These are phyloP conservation scores for Naganishia onofrii DNA, from an alignment of 768 basidiomycete species.

Conservation along the genomic window DNA sequence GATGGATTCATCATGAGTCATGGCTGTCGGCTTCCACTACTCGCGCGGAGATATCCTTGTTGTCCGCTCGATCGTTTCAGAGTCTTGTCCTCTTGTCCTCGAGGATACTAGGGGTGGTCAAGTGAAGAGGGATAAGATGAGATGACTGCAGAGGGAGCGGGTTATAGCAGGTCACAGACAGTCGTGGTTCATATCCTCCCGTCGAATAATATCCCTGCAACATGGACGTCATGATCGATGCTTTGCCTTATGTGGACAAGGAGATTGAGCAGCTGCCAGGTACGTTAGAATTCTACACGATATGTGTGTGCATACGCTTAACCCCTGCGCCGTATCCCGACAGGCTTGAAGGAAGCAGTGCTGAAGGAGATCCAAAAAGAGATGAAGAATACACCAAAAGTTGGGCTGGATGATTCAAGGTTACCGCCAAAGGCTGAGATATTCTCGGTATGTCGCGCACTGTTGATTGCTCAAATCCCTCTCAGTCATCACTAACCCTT, in stretches of 20 bases:
- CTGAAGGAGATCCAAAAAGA: slow-evolving; percentile 47
- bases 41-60: not conserved
- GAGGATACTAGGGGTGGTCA: no score
- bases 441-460: slow-evolving; percentile 41
- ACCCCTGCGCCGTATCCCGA: no score
- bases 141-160: not conserved
- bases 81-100: no score
- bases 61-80: not conserved
- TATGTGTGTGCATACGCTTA: no score
- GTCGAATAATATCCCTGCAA: not conserved
- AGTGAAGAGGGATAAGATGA: no score
- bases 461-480: not conserved
- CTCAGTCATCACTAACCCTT: slow-evolving; percentile 8
- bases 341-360: slow-evolving; percentile 42
- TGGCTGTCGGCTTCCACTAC: not conserved
- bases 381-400: slow-evolving; percentile 38
- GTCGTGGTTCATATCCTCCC: not conserved
- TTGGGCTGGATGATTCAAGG: slow-evolving; percentile 41
- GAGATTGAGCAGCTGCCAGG: slow-evolving; percentile 70
- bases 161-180: not conserved
- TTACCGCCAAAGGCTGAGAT: slow-evolving; percentile 41
- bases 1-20: no score
- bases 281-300: slow-evolving; percentile 24
- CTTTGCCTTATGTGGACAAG: slow-evolving; percentile 91
- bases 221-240: slow-evolving; percentile 59